These are phyloP conservation scores for Saraca asoca DNA, from an alignment of 331 rosid species.

Conservation along the genomic window DNA sequence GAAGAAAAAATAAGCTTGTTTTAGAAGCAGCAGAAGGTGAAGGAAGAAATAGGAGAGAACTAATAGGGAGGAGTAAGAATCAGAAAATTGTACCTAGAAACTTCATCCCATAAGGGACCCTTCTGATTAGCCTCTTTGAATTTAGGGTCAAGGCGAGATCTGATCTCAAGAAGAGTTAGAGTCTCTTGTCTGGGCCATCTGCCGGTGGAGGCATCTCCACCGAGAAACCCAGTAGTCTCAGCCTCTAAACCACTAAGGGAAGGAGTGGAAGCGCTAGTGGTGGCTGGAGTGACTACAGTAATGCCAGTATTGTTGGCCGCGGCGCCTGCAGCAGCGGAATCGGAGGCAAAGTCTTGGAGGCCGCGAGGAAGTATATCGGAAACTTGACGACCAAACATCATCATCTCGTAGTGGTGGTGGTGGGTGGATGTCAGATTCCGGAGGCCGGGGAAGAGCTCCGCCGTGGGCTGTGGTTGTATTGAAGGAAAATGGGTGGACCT, in stretches of 20 bases:
- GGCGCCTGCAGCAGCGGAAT: slow-evolving; percentile 39
- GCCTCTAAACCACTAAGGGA: slow-evolving; percentile 58
- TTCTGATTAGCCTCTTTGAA: slow-evolving; percentile 93
- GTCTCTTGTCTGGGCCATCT: slow-evolving; percentile 99
- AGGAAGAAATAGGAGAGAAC: neutral
- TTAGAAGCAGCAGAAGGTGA: neutral
- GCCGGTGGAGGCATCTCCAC: slow-evolving; percentile 61
- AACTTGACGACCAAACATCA: slow-evolving; percentile 70
- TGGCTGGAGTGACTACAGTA: slow-evolving; percentile 38
- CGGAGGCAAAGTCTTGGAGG: neutral
- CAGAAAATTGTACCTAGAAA: slow-evolving; percentile 63
- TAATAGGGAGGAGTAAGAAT: neutral
- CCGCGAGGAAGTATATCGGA: slow-evolving; percentile 49
- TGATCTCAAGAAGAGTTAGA: slow-evolving; percentile 91
- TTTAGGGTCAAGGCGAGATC: slow-evolving; percentile 84
- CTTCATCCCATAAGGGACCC: slow-evolving; percentile 98
- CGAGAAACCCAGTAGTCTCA: slow-evolving; percentile 45
- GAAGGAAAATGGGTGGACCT: slow-evolving; percentile 51
- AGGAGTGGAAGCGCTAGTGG: slow-evolving; percentile 56
- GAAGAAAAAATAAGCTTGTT: neutral
- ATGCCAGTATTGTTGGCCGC: slow-evolving; percentile 23
- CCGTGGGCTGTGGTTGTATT: slow-evolving; percentile 38
- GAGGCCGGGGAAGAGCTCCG: slow-evolving; percentile 67
- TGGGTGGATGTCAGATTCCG: slow-evolving; percentile 39
- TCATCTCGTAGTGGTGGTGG: slow-evolving; percentile 62